Evolutionary conservation across 2,329 filamentous ascomycete genomes (phyloP).

Genomic region (Gyromitra esculenta): DNA sequence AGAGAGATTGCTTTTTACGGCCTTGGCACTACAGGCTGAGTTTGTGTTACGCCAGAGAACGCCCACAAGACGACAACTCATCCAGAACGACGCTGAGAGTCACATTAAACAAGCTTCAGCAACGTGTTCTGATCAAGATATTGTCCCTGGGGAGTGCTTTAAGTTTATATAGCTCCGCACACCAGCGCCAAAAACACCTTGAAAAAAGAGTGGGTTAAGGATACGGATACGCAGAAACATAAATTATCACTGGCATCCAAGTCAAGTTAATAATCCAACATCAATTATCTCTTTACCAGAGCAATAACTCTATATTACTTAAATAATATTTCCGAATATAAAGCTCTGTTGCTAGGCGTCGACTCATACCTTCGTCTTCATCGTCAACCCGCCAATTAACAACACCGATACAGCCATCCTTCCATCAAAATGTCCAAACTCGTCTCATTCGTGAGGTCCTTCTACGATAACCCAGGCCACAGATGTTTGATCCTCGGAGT

Average conservation of each 20-base stretch:
- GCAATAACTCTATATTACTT: too few relatives aligned
- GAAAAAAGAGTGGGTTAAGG: neutral
- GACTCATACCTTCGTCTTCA: neutral
- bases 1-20: slow-evolving; percentile 13
- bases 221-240: neutral
- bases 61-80: neutral
- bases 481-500: slow-evolving; percentile 52
- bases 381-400: neutral
- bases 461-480: slow-evolving; percentile 14
- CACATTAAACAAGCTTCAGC: neutral
- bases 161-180: neutral
- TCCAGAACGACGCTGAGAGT: neutral
- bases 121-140: slow-evolving; percentile 30
- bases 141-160: neutral
- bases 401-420: neutral
- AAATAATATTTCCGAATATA: too few relatives aligned
- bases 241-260: too few relatives aligned
- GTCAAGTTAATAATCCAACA: too few relatives aligned
- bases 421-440: slow-evolving; percentile 31
- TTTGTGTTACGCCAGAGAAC: slow-evolving; percentile 2
- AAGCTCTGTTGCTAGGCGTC: neutral
- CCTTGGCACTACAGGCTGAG: slow-evolving; percentile 17
- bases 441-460: slow-evolving; percentile 26
- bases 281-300: too few relatives aligned
- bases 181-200: neutral